Base-by-base conservation (phyloP, 495 filamentous ascomycete species). In the Baudoinia panamericana region DNA sequence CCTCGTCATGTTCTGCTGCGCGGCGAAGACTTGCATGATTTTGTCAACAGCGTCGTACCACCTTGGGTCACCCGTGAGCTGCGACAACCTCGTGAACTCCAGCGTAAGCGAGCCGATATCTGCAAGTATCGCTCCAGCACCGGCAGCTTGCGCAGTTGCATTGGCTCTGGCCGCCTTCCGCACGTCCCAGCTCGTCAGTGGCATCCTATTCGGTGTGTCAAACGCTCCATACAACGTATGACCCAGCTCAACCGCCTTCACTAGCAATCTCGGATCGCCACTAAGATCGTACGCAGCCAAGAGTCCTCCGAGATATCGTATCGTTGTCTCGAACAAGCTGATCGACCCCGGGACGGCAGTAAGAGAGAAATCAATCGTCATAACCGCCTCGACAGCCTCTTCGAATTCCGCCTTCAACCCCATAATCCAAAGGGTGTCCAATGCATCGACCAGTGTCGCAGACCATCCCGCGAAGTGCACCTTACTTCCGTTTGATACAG, bases 401-500 rank as follows among this genome's bases (percentile, higher is more conserved):
- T 37, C 41, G 35, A 61, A 63, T 9, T 63, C 59, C 24, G 53
- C 43, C 35, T 60, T 54, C 39, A 63, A 33, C 13, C 53, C 58
- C 60, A 63, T 59, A 13, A 61, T 61, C 54, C 53, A 60, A 12
- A 63, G 39, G 15, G 60, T 55, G 36, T 63, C 60, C 17, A 53
- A 24, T 18, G 48, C 36, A 29, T 63, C 60, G 13, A 63, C 55
- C 26, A 63, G 42, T 17, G 60, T 61, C 7, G 58, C 60, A 27
- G 43, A 58, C 60, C 60, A 62, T 18, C 56, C 59, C 1, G 58
- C 46, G 36, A 59, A 62, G 11, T 39, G 28, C 30, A 57, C 48
- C 16, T 61, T 65, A 20, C 56, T 70, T 9, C 57, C 56, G 5
- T 70, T 75, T 5, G 68, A 71, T 2, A 82, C 50, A 0, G 86